Base-by-base conservation (phyloP, 768 basidiomycete genomes). In the Pulveroboletus ravenelii region DNA sequence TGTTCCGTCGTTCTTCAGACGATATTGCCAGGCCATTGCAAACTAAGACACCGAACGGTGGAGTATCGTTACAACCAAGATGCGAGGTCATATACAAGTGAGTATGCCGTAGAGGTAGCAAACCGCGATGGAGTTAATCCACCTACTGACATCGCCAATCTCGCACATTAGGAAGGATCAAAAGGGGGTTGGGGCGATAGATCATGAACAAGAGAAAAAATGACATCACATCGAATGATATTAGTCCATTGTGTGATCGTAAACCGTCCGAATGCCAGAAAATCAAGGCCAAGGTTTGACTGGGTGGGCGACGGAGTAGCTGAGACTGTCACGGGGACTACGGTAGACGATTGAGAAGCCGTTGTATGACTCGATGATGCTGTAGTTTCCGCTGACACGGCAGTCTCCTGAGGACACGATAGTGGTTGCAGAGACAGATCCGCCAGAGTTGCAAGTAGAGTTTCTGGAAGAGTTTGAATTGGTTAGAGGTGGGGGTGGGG, bases 171-270 rank as follows among this genome's bases (percentile, higher is more conserved):
- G 25, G 4, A 37, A 43, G 48, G 32, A 39, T 48, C 41, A 39
- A 45, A 7, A 30, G 18, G 15, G 14, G 20, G 17, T 5, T n/a
- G n/a, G 17, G 27, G 29, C 45, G 52, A 45, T 40, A 30, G 10
- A 41, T 51, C 53, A 52, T 62, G 55, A 35, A 56, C 58, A 69
- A 44, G 27, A 44, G 52, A 27, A 15, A n/a, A 50, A 62, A 48
- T 30, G 30, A 53, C 36, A 32, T 38, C 27, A 54, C 51, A 51
- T 48, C 45, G 10, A 53, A 54, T 7, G 29, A 39, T 3, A 50
- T 47, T 40, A 66, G 45, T 17, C 29, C 51, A 30, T 20, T 36
- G 47, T 5, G 37, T 45, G 51, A 48, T 43, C 44, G 39, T 54
- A 45, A 49, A 45, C 41, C 30, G 36, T 51, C 51, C 55, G 20